phyloP scores from a whole-genome alignment of 805 yeast species.

The Sugiyamaella lignohabitans region DNA sequence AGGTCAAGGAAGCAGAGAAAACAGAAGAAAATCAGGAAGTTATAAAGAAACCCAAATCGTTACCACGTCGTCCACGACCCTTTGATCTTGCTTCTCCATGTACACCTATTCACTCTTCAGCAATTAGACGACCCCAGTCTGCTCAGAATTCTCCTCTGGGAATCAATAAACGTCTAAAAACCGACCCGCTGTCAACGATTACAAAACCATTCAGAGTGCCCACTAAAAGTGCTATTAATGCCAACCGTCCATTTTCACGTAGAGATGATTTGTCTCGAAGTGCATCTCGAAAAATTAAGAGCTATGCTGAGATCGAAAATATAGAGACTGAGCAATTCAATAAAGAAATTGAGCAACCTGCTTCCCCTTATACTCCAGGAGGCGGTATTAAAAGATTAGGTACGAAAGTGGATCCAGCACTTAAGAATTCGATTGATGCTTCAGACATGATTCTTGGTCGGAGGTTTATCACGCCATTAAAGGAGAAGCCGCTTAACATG shows the following conservation, averaged over 20 bases:
- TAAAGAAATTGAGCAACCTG: background rate
- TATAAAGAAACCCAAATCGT: no score
- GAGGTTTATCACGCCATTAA: slow-evolving; percentile 18
- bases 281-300: background rate
- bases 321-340: slow-evolving; percentile 24
- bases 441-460: slow-evolving; percentile 6
- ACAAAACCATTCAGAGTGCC: slow-evolving; percentile 7
- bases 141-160: background rate
- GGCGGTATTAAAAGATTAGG: slow-evolving; percentile 9
- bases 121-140: no score
- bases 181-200: background rate
- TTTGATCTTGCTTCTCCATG: no score
- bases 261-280: background rate
- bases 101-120: no score
- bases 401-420: background rate
- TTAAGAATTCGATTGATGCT: slow-evolving; percentile 2
- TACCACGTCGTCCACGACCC: no score
- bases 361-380: background rate
- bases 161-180: background rate
- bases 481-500: slow-evolving; percentile 14
- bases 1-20: no score
- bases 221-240: background rate
- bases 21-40: no score
- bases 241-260: background rate
- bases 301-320: background rate